Conservation (phyloP, 257 asterid species). For the Dorcoceras hygrometricum region DNA sequence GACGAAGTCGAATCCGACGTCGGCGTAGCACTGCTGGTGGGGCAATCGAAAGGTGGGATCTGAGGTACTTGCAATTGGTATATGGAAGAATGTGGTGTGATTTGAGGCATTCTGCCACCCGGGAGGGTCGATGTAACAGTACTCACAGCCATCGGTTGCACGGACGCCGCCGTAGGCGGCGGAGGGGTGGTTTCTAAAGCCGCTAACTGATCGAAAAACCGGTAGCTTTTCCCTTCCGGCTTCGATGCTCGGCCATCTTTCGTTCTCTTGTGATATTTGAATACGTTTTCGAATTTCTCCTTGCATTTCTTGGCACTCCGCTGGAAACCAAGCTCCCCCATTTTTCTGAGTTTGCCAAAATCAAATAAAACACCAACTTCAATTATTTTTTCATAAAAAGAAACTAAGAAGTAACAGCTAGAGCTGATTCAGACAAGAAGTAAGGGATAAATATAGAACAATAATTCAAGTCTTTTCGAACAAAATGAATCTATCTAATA, state of each 20-base stretch:
- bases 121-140: no score
- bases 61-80: no score
- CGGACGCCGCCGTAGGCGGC: neutral
- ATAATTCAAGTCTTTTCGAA: neutral
- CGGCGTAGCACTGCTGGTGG: neutral
- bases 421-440: no score
- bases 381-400: neutral
- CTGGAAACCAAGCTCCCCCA: slow-evolving; percentile 36
- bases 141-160: neutral
- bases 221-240: slow-evolving; percentile 43
- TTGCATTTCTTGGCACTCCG: slow-evolving; percentile 44
- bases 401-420: no score
- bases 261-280: slow-evolving; percentile 40
- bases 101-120: no score
- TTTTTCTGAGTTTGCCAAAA: slow-evolving; percentile 25
- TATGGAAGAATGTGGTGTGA: no score
- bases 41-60: no score
- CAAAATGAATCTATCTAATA: no score
- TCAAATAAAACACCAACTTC: neutral
- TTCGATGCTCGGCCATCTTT: slow-evolving; percentile 41
- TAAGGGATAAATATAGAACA: no score
- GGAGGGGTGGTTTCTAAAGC: slow-evolving; percentile 28
- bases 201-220: slow-evolving; percentile 37
- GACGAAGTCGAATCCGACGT: neutral
- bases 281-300: slow-evolving; percentile 44